These are phyloP conservation scores for Domatiomyces globalis DNA, from an alignment of 2,329 filamentous ascomycete species.

Conservation along the genomic window DNA sequence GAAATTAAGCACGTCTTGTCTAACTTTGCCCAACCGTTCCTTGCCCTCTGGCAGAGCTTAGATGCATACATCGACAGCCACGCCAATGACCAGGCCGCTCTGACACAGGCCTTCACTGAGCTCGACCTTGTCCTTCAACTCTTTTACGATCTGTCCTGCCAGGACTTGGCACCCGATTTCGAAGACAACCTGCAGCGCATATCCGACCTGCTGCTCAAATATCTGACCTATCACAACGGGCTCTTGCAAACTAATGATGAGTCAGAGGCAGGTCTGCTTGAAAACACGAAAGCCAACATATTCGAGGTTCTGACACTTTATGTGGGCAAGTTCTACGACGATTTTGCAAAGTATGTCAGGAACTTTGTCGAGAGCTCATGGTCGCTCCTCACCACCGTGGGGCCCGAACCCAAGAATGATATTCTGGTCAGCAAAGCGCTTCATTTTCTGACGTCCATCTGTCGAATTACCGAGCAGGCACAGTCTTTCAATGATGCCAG, in stretches of 20 bases:
- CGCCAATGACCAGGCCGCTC: constrained; percentile 55
- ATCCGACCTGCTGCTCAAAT: constrained; percentile 73
- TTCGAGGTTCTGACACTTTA: constrained; percentile 84
- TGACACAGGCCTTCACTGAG: constrained; percentile 69
- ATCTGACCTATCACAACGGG: constrained; percentile 78
- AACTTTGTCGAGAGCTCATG: constrained; percentile 84
- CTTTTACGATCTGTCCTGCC: constrained; percentile 91
- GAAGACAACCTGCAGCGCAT: constrained; percentile 74
- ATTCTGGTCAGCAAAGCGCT: constrained; percentile 85
- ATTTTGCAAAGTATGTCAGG: constrained; percentile 64
- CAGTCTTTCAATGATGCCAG: constrained; percentile 70
- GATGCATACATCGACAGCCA: constrained; percentile 54
- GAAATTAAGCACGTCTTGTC: constrained; percentile 92
- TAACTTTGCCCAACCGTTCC: constrained; percentile 71
- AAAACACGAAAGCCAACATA: constrained; percentile 83
- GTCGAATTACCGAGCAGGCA: constrained; percentile 62
- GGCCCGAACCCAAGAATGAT: constrained; percentile 83
- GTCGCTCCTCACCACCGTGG: constrained; percentile 76
- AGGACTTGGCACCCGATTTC: constrained; percentile 87
- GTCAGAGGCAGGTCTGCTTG: constrained; percentile 68
- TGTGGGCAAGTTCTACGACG: constrained; percentile 89
- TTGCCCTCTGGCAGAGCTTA: constrained; percentile 47
- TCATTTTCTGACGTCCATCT: constrained; percentile 85
- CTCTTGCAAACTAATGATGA: constrained; percentile 74
- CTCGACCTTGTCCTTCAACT: constrained; percentile 83